Conservation (phyloP, 257 asterid genomes). For the Nicotiana tomentosiformis region DNA sequence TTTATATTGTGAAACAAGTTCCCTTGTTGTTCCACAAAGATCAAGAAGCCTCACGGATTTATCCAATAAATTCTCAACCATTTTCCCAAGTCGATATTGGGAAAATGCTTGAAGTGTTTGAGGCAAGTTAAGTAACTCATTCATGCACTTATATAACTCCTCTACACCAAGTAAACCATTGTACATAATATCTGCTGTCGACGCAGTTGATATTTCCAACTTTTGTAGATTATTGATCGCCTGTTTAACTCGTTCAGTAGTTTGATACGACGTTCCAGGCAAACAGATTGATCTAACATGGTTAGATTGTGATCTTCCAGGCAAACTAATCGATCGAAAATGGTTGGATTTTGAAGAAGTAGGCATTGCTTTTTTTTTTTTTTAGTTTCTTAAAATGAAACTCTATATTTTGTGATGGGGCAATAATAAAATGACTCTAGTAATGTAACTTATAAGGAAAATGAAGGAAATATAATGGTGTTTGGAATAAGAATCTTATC, state of each 20-base stretch:
- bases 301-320: slow-evolving; percentile 18
- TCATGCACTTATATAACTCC: slow-evolving; percentile 12
- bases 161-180: slow-evolving; percentile 13
- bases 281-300: slow-evolving; percentile 26
- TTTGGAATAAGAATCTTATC: slow-evolving; percentile 9
- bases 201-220: slow-evolving; percentile 1
- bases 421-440: not conserved
- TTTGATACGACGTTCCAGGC: slow-evolving; percentile 27
- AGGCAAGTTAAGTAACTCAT: slow-evolving; percentile 18
- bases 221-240: slow-evolving; percentile 17
- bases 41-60: slow-evolving; percentile 14
- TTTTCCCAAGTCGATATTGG: slow-evolving; percentile 9
- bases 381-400: not conserved
- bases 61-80: slow-evolving; percentile 15
- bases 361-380: not conserved
- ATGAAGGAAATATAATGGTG: too few species aligned
- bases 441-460: not conserved
- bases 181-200: not conserved
- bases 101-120: slow-evolving; percentile 19
- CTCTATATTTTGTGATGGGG: not conserved
- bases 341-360: slow-evolving; percentile 9
- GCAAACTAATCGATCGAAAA: slow-evolving; percentile 3
- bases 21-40: slow-evolving; percentile 15
- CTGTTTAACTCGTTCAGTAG: slow-evolving; percentile 21
- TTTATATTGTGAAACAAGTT: not conserved